Evolutionary conservation across 2,329 filamentous ascomycete species (phyloP), one percentile per base, ranked within the genome.

Genomic region (Tympanopsis confertula): DNA sequence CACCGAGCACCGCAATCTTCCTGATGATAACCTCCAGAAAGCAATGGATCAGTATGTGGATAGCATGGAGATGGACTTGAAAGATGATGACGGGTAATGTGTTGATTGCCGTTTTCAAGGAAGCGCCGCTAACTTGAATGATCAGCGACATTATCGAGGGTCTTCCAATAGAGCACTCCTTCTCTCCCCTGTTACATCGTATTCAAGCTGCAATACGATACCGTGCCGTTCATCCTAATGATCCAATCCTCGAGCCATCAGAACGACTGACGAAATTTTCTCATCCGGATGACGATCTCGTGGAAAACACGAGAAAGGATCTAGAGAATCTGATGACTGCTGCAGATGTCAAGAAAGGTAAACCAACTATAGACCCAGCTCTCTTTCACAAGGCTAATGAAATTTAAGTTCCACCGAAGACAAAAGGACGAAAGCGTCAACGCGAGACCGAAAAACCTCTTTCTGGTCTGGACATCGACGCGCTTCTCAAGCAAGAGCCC

Each of bases 21-120:
- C 91, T 0, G 79, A 66, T 7, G 69, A 83, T 2, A 74, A 84
- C 20, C 68, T 98, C 18, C 70, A 75, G 39, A 63, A 80, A 35
- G 82, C 86, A 1, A 96, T 98, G 88, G 82, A 79, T 54, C 77
- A 86, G 44, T 96, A 89, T 47, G 86, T 98, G 5, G 86, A 96
- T 54, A 77, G 75, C 5, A 94, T 98, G 89, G 88, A 95, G 50
- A 64, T 98, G 2, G 82, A 81, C 1, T 80, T 70, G 7, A 71
- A 67, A 35, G 82, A 94, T 49, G 84, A 91, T 35, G 73, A 88
- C 30, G 85, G 80, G 75, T 84, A 59, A 49, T 68, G 48, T 5
- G 18, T 13, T 18, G 32, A 7, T n/a, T 26, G 22, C 7, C n/a
- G 7, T 26, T 26, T 7, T 26, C 7, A 10, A 26, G n/a, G 22